Evolutionary conservation across 2,329 filamentous ascomycete genomes (phyloP), one percentile per base, ranked within the genome.

Genomic region (Bipolaris victoriae): DNA sequence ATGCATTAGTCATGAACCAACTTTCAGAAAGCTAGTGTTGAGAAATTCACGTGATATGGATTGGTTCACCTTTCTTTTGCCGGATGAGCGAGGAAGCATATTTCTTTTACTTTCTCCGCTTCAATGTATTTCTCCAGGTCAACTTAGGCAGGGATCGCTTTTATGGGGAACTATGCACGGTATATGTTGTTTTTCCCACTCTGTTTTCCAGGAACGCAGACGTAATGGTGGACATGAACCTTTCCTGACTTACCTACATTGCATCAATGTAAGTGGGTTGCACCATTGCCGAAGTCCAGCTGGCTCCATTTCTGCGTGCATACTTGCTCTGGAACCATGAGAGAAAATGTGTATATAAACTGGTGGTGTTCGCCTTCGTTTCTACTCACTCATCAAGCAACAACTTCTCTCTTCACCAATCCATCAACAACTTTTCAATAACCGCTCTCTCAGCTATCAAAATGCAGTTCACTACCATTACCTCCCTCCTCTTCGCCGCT

Each of bases 401-500:
- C 36, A 50, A 35, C 33, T 26, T 40, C 39, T 29, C 50, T 37
- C 51, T 49, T 49, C 41, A 57, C 35, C n/a, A 46, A 1, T 33
- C 26, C 10, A 41, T 41, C 7, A 44, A 45, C 10, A 31, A 26
- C 22, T 47, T 15, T n/a, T 31, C 35, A 39, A 52, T 31, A 31
- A 31, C 10, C 13, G 26, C 41, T 26, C 20, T 29, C 24, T n/a
- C 24, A 49, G 48, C 18, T 26, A 29, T 49, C 56, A 62, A 57
- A 40, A 67, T 67, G 65, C 63, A 64, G 52, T 63, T 64, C 61
- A 63, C 60, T 39, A 54, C 56, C 53, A 31, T 61, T 33, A 43
- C 60, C 58, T 58, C 63, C 35, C 49, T 67, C 49, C 57, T 67
- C 53, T 55, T 52, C 16, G 59, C 60, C 7, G 48, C 60, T 7